phyloP scores from a whole-genome alignment of 2,329 filamentous ascomycete genomes.

The Neonectria sp. region DNA sequence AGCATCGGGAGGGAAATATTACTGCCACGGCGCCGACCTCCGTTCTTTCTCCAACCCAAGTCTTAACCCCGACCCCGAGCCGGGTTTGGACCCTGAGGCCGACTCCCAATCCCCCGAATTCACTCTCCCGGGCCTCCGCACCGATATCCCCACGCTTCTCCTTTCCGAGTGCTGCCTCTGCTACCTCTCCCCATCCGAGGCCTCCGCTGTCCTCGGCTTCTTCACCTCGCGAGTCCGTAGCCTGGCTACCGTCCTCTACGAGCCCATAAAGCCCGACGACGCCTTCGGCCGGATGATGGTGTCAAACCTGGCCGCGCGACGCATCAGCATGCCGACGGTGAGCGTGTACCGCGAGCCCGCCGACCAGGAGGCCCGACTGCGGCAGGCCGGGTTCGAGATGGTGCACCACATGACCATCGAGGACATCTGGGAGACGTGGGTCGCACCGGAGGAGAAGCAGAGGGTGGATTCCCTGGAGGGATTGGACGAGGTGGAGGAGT shows the following conservation, averaged over 20 bases:
- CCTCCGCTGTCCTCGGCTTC: conserved; percentile 74
- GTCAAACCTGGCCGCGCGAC: conserved; percentile 85
- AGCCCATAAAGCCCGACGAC: conserved; percentile 87
- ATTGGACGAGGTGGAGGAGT: conserved; percentile 96
- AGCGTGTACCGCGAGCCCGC: conserved; percentile 77
- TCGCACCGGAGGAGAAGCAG: conserved; percentile 79
- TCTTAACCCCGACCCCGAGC: background rate
- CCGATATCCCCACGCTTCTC: conserved; percentile 81
- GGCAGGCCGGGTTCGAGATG: conserved; percentile 73
- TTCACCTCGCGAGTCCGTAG: conserved; percentile 69
- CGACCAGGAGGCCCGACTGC: conserved; percentile 79
- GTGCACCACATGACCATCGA: conserved; percentile 63
- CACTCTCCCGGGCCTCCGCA: conserved; percentile 61
- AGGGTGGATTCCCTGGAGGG: conserved; percentile 86
- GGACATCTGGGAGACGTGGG: conserved; percentile 83
- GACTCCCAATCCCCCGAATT: conserved; percentile 18
- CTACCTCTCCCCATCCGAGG: conserved; percentile 80
- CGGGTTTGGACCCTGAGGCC: background rate
- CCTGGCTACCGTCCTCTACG: conserved; percentile 82
- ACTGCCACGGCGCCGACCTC: conserved; percentile 79
- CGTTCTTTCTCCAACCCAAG: conserved; percentile 64
- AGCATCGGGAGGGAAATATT: conserved; percentile 60
- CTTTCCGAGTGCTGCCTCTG: conserved; percentile 97
- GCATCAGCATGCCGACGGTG: conserved; percentile 88
- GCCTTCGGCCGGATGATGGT: conserved; percentile 95